A percentile compares a stretch with the other conserved stretches of the same genome.
Evolutionary conservation across 768 basidiomycete species (phyloP).

Genomic region (Clathrus columnatus): DNA sequence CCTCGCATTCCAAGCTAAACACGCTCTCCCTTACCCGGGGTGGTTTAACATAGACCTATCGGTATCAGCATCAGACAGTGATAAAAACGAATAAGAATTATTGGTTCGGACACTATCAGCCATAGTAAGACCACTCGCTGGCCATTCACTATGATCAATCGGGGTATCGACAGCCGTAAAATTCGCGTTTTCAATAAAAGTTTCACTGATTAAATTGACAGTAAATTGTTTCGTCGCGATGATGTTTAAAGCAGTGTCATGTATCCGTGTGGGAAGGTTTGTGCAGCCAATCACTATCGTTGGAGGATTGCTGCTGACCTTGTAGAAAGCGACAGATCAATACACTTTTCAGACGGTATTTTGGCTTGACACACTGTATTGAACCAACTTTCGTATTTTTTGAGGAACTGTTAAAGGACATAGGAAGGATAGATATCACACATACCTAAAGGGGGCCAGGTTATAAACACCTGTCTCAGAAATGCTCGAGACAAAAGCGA

Average conservation of each 20-base stretch:
- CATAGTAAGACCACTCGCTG: slow-evolving; percentile 47
- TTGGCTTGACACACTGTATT: slow-evolving; percentile 12
- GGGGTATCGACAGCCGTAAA: slow-evolving; percentile 47
- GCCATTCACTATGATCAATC: slow-evolving; percentile 47
- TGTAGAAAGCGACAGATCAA: background rate
- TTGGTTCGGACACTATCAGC: slow-evolving; percentile 39
- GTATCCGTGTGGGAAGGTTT: slow-evolving; percentile 28
- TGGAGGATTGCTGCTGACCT: slow-evolving; percentile 40
- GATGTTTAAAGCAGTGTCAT: slow-evolving; percentile 63
- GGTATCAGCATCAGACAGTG: background rate
- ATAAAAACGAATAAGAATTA: slow-evolving; percentile 3
- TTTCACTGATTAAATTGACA: slow-evolving; percentile 63
- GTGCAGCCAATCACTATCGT: slow-evolving; percentile 54
- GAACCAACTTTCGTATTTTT: slow-evolving; percentile 17
- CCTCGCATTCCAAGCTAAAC: slow-evolving; percentile 55
- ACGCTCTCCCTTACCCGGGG: slow-evolving; percentile 49
- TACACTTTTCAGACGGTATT: background rate
- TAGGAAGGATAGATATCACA: background rate
- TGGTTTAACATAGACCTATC: slow-evolving; percentile 41
- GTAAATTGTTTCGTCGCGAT: slow-evolving; percentile 58
- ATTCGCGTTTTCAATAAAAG: slow-evolving; percentile 50
- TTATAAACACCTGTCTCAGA: slow-evolving; percentile 44
- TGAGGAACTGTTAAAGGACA: slow-evolving; percentile 18
- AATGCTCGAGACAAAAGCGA: slow-evolving; percentile 57
- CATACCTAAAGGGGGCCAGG: slow-evolving; percentile 59